phyloP scores from a whole-genome alignment of 257 asterid genomes.

The Misopates orontium region DNA sequence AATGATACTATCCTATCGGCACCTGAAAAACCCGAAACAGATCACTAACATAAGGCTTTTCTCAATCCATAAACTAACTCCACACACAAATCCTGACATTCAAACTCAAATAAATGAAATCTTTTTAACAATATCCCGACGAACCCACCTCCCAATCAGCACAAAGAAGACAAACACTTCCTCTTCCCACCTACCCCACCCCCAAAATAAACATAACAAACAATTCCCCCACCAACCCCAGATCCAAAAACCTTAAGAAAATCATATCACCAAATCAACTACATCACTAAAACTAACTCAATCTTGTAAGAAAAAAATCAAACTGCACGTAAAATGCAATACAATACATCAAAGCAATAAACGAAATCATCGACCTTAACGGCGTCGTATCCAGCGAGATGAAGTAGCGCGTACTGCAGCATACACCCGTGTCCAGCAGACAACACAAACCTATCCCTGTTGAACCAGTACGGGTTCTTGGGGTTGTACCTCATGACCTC shows the following conservation, averaged over 20 bases:
- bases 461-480: constrained; percentile 95
- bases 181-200: not conserved
- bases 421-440: constrained; percentile 98
- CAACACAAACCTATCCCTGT: constrained; percentile 87
- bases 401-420: constrained; percentile 94
- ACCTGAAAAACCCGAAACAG: not conserved
- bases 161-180: not conserved
- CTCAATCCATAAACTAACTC: too few species aligned
- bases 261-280: not conserved
- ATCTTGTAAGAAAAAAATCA: too few species aligned
- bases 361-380: constrained; percentile 44
- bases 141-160: too few species aligned
- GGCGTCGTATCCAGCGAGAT: constrained; percentile 80
- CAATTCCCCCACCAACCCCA: constrained; percentile 8
- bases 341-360: too few species aligned
- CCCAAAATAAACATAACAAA: not conserved
- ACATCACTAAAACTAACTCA: too few species aligned
- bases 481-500: constrained; percentile 95
- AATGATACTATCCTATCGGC: not conserved
- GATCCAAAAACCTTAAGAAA: constrained; percentile 27
- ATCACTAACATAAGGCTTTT: not conserved
- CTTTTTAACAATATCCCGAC: too few species aligned
- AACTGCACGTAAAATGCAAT: too few species aligned
- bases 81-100: constrained; percentile 8
- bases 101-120: not conserved